A percentile compares a stretch with the other conserved stretches of the same genome.
Conservation (phyloP, 1,284 basidiomycete species). For the Lignosus rhinocerotis region DNA sequence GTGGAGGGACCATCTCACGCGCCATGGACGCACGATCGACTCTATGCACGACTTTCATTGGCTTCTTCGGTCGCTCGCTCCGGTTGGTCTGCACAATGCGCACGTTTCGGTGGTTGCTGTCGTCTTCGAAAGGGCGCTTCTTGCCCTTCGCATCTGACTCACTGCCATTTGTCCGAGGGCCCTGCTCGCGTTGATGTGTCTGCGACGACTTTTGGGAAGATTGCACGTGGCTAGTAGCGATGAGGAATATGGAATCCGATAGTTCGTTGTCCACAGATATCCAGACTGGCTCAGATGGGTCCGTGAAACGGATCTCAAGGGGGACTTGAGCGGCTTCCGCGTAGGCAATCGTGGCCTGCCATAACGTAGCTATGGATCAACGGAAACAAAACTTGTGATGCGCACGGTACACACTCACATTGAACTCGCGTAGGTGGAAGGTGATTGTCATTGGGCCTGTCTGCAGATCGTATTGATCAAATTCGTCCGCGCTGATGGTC, state of each 20-base stretch:
- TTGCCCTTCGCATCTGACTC: conserved; percentile 10
- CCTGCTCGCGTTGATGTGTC: background rate
- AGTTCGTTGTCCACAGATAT: conserved; percentile 70
- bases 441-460: conserved; percentile 62
- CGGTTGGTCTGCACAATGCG: background rate
- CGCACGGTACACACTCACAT: conserved; percentile 43
- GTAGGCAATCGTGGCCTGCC: conserved; percentile 68
- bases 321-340: conserved; percentile 66
- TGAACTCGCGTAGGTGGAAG: conserved; percentile 82
- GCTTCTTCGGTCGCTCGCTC: conserved; percentile 33
- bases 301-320: conserved; percentile 73
- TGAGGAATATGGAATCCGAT: conserved; percentile 65
- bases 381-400: background rate
- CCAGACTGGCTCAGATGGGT: conserved; percentile 68
- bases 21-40: conserved; percentile 37
- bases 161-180: conserved; percentile 5
- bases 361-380: background rate
- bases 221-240: conserved; percentile 67
- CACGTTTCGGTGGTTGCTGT: conserved; percentile 8
- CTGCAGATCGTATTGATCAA: conserved; percentile 70
- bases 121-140: conserved; percentile 26
- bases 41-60: conserved; percentile 60
- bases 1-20: conserved; percentile 19
- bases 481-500: conserved; percentile 71
- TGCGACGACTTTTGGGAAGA: conserved; percentile 15